These are phyloP conservation scores for Rauvolfia tetraphylla DNA, from an alignment of 257 asterid species.

Conservation along the genomic window DNA sequence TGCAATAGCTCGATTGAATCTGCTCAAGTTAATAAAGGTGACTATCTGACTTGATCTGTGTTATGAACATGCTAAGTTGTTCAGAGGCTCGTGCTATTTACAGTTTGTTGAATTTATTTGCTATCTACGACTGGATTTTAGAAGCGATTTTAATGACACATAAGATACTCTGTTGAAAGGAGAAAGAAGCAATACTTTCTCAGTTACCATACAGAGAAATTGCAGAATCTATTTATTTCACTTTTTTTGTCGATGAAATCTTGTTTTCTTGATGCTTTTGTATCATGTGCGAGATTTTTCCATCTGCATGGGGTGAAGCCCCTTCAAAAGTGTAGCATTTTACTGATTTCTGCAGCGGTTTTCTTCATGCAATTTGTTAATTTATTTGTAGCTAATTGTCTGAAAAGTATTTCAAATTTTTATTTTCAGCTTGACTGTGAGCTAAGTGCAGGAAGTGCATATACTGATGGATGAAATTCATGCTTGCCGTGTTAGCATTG, in stretches of 20 bases:
- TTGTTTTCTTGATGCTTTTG: background rate
- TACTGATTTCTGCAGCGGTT: background rate
- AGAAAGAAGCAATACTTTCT: background rate
- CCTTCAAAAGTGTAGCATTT: background rate
- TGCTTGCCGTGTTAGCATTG: background rate
- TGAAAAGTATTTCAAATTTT: background rate
- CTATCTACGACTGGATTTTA: background rate
- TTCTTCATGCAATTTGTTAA: background rate
- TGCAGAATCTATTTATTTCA: background rate
- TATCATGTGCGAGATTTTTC: background rate
- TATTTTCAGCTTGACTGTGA: background rate
- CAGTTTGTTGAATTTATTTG: background rate
- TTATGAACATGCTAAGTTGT: background rate
- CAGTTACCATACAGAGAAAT: background rate
- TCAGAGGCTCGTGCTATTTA: background rate
- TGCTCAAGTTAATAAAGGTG: constrained; percentile 87
- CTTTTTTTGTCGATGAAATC: background rate
- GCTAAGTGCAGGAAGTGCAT: background rate
- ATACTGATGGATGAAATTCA: background rate
- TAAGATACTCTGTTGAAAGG: background rate
- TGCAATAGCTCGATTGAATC: constrained; percentile 92
- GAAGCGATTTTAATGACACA: background rate
- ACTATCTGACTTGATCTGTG: background rate
- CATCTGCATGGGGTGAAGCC: background rate
- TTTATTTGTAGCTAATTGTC: background rate